Percentiles rank a stretch among this genome's conserved stretches.
Evolutionary conservation across 2,329 filamentous ascomycete genomes (phyloP).

Genomic region (Aspergillus brasiliensis): DNA sequence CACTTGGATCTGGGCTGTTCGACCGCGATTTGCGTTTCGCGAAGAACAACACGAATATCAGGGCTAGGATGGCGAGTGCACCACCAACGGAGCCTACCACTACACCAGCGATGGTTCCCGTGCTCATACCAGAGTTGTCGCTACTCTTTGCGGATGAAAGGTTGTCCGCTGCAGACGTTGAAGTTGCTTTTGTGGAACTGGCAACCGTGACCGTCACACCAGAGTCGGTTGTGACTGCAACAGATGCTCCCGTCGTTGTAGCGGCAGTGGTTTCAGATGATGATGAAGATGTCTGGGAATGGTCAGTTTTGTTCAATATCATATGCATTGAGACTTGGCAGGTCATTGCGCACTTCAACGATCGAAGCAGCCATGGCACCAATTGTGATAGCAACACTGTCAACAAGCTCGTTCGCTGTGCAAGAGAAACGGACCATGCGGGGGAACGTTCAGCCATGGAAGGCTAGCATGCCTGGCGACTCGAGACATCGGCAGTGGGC

Average conservation of each 20-base stretch:
- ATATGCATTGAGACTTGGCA: neutral
- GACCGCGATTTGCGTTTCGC: constrained; percentile 39
- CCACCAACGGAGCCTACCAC: constrained; percentile 46
- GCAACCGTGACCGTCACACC: constrained; percentile 33
- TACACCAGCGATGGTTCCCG: constrained; percentile 48
- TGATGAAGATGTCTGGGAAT: constrained; percentile 12
- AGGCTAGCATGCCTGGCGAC: neutral
- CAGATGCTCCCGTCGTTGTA: constrained; percentile 4
- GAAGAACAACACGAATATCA: constrained; percentile 43
- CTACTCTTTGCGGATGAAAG: constrained; percentile 9
- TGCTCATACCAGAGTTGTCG: constrained; percentile 33
- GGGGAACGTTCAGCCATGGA: neutral
- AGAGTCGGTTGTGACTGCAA: constrained; percentile 26
- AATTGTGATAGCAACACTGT: neutral
- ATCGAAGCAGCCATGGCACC: neutral
- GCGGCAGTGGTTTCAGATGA: constrained; percentile 18
- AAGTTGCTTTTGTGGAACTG: constrained; percentile 14
- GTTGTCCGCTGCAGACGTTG: constrained; percentile 19
- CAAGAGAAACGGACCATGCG: neutral
- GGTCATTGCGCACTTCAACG: neutral
- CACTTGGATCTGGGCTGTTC: constrained; percentile 31
- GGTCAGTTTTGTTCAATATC: constrained; percentile 6
- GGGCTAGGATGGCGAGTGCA: constrained; percentile 39
- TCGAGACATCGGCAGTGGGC: neutral
- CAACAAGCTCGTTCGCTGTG: neutral